Conservation (phyloP, 176 grass and related monocot species). For the Alloteropsis semialata region DNA sequence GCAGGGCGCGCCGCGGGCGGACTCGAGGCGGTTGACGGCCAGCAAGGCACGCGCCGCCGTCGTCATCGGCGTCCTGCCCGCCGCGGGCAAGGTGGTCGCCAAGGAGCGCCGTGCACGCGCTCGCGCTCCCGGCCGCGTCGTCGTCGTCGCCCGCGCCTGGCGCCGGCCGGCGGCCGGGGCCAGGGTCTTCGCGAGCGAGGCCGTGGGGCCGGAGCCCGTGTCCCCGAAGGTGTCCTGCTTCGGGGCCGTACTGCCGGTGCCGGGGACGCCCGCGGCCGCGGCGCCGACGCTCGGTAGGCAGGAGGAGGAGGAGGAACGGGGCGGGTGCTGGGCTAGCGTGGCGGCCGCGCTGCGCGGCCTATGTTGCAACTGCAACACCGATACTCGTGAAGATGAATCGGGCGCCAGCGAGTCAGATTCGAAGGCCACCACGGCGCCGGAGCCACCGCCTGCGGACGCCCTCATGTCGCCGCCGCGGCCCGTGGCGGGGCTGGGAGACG, state of each 20-base stretch:
- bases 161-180: conserved; percentile 20
- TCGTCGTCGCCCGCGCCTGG: not conserved
- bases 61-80: conserved; percentile 18
- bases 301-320: not conserved
- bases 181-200: conserved; percentile 46
- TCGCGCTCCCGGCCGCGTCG: not conserved
- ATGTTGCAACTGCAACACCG: not conserved
- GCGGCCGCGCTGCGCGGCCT: not conserved
- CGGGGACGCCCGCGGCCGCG: not conserved
- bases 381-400: not conserved
- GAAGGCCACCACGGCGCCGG: not conserved
- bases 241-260: conserved; percentile 16
- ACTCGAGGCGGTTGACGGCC: not conserved
- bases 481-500: conserved; percentile 5
- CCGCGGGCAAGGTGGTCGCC: conserved; percentile 29
- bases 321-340: conserved; percentile 31
- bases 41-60: not conserved
- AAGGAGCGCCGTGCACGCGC: not conserved
- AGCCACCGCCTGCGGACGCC: not conserved
- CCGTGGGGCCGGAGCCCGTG: conserved; percentile 24
- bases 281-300: not conserved
- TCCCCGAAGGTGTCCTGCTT: conserved; percentile 55
- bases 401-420: not conserved
- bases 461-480: conserved; percentile 20
- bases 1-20: not conserved